A percentile compares a stretch with the other conserved stretches of the same genome.
phyloP scores from a whole-genome alignment of 805 yeast species.

The Peterozyma toletana region DNA sequence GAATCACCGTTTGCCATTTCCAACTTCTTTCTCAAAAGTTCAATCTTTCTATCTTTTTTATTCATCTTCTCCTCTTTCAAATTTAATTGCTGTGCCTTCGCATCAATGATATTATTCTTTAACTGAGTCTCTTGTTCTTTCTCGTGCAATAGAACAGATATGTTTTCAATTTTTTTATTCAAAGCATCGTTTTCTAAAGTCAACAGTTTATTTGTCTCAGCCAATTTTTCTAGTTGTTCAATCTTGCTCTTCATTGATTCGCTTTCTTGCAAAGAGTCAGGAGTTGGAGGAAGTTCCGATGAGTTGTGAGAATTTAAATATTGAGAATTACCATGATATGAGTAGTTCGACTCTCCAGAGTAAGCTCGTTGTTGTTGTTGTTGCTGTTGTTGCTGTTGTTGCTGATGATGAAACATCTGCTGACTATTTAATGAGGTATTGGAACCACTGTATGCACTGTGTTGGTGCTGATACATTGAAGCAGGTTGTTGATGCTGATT shows the following conservation, averaged over 20 bases:
- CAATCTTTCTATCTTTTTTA: constrained; percentile 6
- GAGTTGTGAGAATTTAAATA: too few relatives aligned
- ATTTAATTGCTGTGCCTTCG: constrained; percentile 4
- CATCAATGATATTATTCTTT: constrained; percentile 5
- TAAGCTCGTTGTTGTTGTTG: neutral
- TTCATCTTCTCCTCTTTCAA: constrained; percentile 6
- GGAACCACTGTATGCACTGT: neutral
- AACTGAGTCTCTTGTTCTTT: constrained; percentile 5
- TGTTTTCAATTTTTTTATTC: neutral
- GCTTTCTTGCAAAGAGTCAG: constrained; percentile 2
- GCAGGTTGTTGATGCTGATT: neutral
- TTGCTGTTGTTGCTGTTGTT: constrained; percentile 3
- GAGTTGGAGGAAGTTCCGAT: constrained; percentile 5
- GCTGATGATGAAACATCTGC: neutral
- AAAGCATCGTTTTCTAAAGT: neutral
- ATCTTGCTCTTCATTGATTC: neutral
- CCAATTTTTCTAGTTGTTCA: neutral
- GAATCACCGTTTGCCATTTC: neutral
- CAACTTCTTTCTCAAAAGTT: neutral
- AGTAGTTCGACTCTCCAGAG: too few relatives aligned
- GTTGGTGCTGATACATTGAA: too few relatives aligned
- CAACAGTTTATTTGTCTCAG: constrained; percentile 1
- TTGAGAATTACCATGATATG: too few relatives aligned
- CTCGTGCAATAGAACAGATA: constrained; percentile 1
- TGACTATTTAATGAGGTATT: too few relatives aligned